These are phyloP conservation scores for Eucalyptus pauciflora DNA, from an alignment of 345 rosid species.

Conservation along the genomic window DNA sequence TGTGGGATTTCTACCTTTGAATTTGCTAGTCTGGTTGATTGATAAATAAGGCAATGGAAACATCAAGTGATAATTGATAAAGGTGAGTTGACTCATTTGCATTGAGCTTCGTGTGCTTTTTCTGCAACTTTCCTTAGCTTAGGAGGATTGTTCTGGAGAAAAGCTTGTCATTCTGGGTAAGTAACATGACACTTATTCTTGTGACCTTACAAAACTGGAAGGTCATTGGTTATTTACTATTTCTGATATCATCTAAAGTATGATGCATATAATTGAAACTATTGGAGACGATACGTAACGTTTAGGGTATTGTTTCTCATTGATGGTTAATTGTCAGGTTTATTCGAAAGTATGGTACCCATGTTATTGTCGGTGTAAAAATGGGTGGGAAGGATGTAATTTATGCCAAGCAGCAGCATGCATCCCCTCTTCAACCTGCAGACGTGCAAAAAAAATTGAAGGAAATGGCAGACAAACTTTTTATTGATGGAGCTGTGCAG, in stretches of 20 bases:
- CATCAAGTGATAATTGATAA: background rate
- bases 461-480: conserved; percentile 31
- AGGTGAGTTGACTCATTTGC: background rate
- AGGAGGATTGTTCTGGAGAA: background rate
- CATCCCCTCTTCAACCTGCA: conserved; percentile 27
- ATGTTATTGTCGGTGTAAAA: conserved; percentile 34
- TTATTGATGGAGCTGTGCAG: conserved; percentile 6
- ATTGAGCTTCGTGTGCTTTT: background rate
- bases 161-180: background rate
- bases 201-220: background rate
- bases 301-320: background rate
- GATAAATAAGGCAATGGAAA: background rate
- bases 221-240: background rate
- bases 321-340: conserved; percentile 11
- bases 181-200: background rate
- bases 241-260: background rate
- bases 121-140: background rate
- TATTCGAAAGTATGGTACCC: conserved; percentile 33
- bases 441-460: conserved; percentile 28
- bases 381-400: conserved; percentile 47
- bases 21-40: background rate
- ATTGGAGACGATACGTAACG: background rate
- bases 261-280: background rate
- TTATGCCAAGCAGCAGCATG: conserved; percentile 32
- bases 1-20: background rate